These are phyloP conservation scores for Fusarium nanum DNA, from an alignment of 2,329 filamentous ascomycete species.

Conservation along the genomic window DNA sequence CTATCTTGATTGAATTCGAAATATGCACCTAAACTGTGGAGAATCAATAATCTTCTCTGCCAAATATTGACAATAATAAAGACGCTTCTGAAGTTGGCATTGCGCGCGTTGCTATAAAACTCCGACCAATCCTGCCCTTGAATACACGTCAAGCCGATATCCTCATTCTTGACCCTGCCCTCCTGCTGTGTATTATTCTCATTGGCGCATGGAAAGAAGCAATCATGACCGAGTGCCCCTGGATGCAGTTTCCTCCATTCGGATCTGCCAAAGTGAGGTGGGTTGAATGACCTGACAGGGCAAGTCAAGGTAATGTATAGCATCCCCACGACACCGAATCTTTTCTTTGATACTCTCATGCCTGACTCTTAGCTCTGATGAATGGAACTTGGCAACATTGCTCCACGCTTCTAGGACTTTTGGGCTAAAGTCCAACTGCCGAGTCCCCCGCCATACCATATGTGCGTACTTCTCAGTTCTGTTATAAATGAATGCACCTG, in stretches of 20 bases:
- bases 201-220: neutral
- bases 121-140: neutral
- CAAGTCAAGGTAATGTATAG: constrained; percentile 7
- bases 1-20: neutral
- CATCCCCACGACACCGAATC: constrained; percentile 7
- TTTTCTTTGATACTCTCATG: neutral
- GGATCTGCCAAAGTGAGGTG: constrained; percentile 13
- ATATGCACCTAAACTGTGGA: neutral
- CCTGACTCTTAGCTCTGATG: neutral
- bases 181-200: no score
- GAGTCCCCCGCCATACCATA: constrained; percentile 8
- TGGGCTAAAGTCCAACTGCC: neutral
- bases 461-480: neutral
- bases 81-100: neutral
- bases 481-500: constrained; percentile 4
- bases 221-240: neutral
- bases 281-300: constrained; percentile 13
- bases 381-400: neutral
- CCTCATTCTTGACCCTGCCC: no score
- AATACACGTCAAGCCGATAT: neutral
- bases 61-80: no score
- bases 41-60: neutral
- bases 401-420: neutral
- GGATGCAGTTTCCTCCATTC: neutral
- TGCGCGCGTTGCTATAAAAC: neutral